Evolutionary conservation across 2,329 filamentous ascomycete species (phyloP).

Genomic region (Hypoxylon rubiginosum): DNA sequence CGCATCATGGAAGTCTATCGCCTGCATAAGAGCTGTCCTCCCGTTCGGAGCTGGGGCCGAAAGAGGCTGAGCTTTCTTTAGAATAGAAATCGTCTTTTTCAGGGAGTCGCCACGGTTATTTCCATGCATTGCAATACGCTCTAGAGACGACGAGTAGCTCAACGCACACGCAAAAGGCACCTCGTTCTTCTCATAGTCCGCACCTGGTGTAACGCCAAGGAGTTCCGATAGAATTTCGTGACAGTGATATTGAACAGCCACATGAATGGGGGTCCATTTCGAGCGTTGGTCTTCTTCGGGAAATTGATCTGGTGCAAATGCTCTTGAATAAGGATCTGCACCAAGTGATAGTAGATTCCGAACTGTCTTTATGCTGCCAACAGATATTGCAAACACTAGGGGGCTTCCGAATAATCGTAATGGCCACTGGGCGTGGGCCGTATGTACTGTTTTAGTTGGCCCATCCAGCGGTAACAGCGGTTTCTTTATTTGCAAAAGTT

Average conservation of each 20-base stretch:
- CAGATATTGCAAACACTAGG: constrained; percentile 21
- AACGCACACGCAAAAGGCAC: constrained; percentile 24
- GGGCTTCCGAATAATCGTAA: constrained; percentile 19
- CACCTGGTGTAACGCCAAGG: not conserved
- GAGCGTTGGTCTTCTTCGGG: constrained; percentile 24
- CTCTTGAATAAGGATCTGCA: constrained; percentile 22
- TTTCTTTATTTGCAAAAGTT: not conserved
- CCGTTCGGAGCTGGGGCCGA: constrained; percentile 13
- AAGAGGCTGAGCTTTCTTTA: constrained; percentile 7
- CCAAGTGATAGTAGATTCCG: constrained; percentile 17
- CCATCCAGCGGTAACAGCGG: not conserved
- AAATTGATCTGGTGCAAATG: constrained; percentile 23
- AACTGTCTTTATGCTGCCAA: constrained; percentile 11
- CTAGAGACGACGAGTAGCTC: constrained; percentile 26
- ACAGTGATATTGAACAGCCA: constrained; percentile 30
- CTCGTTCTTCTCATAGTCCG: constrained; percentile 1
- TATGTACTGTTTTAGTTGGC: constrained; percentile 6
- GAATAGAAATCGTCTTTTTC: constrained; percentile 16
- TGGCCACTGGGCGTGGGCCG: constrained; percentile 21
- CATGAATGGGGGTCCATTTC: constrained; percentile 20
- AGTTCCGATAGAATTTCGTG: constrained; percentile 18
- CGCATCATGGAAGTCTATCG: constrained; percentile 22
- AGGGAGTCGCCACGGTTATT: constrained; percentile 7
- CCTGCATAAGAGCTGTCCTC: constrained; percentile 24
- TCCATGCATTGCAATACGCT: constrained; percentile 24